Conservation (phyloP, 257 asterid species). For the Nyctanthes arbortristis region DNA sequence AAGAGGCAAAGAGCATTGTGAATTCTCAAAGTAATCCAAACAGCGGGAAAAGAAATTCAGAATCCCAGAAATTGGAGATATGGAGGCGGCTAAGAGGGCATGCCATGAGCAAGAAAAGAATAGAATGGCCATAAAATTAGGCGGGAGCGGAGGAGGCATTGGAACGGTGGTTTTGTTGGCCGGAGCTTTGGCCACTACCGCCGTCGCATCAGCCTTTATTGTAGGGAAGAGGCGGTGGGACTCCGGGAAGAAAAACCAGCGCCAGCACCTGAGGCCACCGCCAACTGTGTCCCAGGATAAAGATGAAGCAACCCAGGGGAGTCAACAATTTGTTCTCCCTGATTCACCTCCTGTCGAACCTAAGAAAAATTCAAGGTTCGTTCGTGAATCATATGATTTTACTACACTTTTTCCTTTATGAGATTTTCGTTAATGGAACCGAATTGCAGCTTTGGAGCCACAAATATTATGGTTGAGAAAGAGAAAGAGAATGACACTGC, state of each 20-base stretch:
- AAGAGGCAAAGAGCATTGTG: not conserved
- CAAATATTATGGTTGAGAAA: conserved; percentile 18
- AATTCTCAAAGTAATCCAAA: conserved; percentile 9
- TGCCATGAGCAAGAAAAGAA: conserved; percentile 22
- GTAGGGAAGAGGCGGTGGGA: conserved; percentile 34
- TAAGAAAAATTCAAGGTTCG: conserved; percentile 40
- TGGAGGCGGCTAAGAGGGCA: conserved; percentile 24
- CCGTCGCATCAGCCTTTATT: conserved; percentile 38
- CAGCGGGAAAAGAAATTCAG: conserved; percentile 4
- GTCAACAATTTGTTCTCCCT: conserved; percentile 6
- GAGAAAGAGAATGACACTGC: not conserved
- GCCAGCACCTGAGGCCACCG: conserved; percentile 20
- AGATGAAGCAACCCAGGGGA: conserved; percentile 25
- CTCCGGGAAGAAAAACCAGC: conserved; percentile 29
- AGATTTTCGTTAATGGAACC: conserved; percentile 11
- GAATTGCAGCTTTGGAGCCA: conserved; percentile 28
- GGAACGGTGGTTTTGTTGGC: conserved; percentile 58
- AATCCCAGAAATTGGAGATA: too few relatives aligned
- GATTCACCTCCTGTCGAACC: conserved; percentile 15
- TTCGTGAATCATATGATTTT: too few relatives aligned
- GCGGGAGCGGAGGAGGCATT: conserved; percentile 41
- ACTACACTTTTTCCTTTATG: not conserved
- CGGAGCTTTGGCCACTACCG: conserved; percentile 70
- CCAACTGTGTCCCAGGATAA: conserved; percentile 22
- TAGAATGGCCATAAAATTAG: conserved; percentile 28